These are phyloP conservation scores for Chimonanthus salicifolius DNA, from an alignment of 164 flowering plant species.

Conservation along the genomic window DNA sequence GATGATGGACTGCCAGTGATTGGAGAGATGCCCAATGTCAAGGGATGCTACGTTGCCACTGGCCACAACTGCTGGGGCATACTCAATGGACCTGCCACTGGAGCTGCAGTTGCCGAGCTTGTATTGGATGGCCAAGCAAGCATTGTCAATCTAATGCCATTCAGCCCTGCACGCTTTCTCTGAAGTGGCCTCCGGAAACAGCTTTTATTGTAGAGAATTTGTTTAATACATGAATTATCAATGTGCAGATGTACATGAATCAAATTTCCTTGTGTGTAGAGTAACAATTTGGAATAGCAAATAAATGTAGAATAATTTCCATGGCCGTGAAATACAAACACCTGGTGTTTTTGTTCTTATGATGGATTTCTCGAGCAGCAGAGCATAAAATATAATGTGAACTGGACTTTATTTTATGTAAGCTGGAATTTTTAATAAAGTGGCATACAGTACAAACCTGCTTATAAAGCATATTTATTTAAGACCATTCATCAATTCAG, in stretches of 20 bases:
- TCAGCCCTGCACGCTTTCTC: conserved; percentile 67
- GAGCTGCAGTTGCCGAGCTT: conserved; percentile 87
- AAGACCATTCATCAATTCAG: no score
- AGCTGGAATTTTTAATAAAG: no score
- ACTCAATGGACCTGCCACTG: conserved; percentile 86
- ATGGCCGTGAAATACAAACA: neutral
- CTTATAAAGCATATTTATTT: no score
- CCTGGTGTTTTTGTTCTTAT: neutral
- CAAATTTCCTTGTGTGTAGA: no score
- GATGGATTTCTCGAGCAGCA: no score
- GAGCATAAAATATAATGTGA: no score
- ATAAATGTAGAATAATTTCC: neutral
- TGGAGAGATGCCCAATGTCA: conserved; percentile 65
- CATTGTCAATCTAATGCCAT: conserved; percentile 61
- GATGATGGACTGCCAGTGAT: conserved; percentile 70
- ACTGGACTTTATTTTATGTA: no score
- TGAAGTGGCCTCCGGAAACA: neutral
- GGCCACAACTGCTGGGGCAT: conserved; percentile 99
- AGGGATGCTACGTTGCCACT: conserved; percentile 86
- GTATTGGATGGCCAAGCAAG: conserved; percentile 64
- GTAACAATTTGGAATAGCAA: neutral
- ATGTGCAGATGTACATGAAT: no score
- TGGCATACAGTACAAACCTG: no score
- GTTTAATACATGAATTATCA: no score
- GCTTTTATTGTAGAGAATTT: neutral